These are phyloP conservation scores for Bipolaris cookei DNA, from an alignment of 2,329 filamentous ascomycete species.

Conservation along the genomic window DNA sequence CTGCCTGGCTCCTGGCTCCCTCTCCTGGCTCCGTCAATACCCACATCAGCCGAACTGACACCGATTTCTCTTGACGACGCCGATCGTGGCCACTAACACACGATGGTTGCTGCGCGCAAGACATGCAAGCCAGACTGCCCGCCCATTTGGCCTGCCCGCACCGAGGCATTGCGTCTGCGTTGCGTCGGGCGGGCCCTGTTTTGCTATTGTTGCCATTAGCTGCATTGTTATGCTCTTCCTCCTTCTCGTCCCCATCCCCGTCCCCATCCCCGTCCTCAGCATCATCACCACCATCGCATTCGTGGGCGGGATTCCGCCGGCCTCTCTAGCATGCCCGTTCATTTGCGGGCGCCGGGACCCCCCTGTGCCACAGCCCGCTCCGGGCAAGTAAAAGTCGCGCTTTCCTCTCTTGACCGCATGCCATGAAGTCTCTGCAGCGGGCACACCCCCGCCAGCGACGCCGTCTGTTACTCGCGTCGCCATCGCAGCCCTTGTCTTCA, in stretches of 20 bases:
- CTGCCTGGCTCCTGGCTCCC: not conserved
- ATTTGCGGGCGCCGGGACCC: conserved; percentile 39
- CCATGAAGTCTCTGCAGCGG: conserved; percentile 29
- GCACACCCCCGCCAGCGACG: conserved; percentile 28
- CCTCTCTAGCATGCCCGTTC: conserved; percentile 26
- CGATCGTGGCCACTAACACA: conserved; percentile 11
- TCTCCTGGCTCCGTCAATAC: conserved; percentile 5
- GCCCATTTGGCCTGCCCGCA: not conserved
- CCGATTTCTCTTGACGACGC: conserved; percentile 10
- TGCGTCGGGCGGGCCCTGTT: not conserved
- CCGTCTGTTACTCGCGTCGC: conserved; percentile 19
- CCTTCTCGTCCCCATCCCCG: too few species aligned
- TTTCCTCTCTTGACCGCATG: conserved; percentile 18
- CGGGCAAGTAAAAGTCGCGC: conserved; percentile 8
- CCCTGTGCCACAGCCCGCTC: conserved; percentile 12
- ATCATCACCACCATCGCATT: not conserved
- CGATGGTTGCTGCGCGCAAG: not conserved
- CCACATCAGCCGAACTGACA: conserved; percentile 16
- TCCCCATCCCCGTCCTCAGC: not conserved
- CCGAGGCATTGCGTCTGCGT: not conserved
- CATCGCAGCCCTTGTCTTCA: not conserved
- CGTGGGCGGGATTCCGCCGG: not conserved
- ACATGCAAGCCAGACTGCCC: not conserved
- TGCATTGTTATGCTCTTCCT: not conserved
- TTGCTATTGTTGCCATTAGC: not conserved